A percentile compares a stretch with the other conserved stretches of the same genome.
phyloP scores from a whole-genome alignment of 345 rosid genomes.

The Adansonia digitata region DNA sequence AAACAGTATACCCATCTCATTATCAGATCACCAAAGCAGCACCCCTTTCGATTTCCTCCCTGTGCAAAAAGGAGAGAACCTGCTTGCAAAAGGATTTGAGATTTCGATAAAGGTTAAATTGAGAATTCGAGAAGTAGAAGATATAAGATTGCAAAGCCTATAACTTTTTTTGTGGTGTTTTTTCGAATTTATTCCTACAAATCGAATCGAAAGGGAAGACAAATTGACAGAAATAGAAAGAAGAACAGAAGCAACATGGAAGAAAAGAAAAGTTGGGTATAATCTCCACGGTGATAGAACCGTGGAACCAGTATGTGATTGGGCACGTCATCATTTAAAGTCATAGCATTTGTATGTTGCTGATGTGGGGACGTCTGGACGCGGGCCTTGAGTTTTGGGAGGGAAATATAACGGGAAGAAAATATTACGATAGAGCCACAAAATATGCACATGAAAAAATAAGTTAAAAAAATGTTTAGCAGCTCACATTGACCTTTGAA shows the following conservation, averaged over 20 bases:
- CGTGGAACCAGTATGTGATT: background rate
- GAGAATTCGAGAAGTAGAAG: background rate
- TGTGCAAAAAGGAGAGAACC: background rate
- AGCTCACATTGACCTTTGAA: no score
- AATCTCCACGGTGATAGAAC: background rate
- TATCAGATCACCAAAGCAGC: constrained; percentile 21
- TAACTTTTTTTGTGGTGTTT: background rate
- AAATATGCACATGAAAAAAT: no score
- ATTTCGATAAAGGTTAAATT: background rate
- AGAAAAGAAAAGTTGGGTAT: background rate
- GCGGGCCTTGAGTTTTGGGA: background rate
- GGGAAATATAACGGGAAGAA: no score
- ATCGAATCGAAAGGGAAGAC: no score
- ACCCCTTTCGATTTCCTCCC: constrained; percentile 9
- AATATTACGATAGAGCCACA: no score
- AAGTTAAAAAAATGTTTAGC: no score
- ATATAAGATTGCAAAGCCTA: background rate
- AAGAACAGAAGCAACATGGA: no score
- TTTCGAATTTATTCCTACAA: no score
- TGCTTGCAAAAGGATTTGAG: background rate
- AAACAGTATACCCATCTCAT: constrained; percentile 39
- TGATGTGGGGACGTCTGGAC: background rate
- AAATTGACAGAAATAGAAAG: no score
- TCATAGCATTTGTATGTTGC: background rate
- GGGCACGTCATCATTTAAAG: background rate